Conservation (phyloP, 139 green algal species). For the Marvania coccoides region DNA sequence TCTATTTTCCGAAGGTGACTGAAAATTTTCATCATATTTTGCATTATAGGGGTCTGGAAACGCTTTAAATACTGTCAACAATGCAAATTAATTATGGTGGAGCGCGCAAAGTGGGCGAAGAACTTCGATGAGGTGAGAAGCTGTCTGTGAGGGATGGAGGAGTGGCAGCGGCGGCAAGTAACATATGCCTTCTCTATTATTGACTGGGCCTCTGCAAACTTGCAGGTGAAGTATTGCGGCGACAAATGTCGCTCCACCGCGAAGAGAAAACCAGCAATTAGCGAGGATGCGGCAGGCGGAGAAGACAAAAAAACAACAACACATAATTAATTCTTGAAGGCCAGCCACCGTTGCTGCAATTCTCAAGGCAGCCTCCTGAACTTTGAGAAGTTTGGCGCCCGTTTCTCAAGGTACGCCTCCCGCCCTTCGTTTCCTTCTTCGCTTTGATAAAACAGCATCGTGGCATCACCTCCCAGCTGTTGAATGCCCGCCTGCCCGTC, state of each 20-base stretch:
- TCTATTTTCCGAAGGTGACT: neutral
- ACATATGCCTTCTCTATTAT: too few species aligned
- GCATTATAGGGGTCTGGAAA: constrained; percentile 21
- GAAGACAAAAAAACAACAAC: neutral
- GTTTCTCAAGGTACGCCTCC: constrained; percentile 77
- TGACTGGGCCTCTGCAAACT: too few species aligned
- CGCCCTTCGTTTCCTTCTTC: constrained; percentile 91
- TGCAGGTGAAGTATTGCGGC: constrained; percentile 14
- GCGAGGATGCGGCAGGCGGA: neutral
- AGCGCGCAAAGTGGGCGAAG: constrained; percentile 23
- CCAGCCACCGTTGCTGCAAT: neutral
- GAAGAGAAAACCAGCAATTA: neutral
- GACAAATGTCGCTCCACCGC: constrained; percentile 3
- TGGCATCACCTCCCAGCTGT: constrained; percentile 90
- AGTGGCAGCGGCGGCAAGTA: too few species aligned
- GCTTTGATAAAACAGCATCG: constrained; percentile 92
- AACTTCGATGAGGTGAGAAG: constrained; percentile 10
- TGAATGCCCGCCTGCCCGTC: constrained; percentile 92
- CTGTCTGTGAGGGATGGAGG: constrained; percentile 9
- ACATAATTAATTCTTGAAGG: neutral
- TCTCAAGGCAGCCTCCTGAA: constrained; percentile 80
- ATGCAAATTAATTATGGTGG: constrained; percentile 13
- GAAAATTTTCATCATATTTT: neutral
- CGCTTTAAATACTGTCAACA: constrained; percentile 17
- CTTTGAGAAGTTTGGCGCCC: constrained; percentile 80